Conservation (phyloP, 352 stramenopile genomes). For the Pseudoperonospora humuli region DNA sequence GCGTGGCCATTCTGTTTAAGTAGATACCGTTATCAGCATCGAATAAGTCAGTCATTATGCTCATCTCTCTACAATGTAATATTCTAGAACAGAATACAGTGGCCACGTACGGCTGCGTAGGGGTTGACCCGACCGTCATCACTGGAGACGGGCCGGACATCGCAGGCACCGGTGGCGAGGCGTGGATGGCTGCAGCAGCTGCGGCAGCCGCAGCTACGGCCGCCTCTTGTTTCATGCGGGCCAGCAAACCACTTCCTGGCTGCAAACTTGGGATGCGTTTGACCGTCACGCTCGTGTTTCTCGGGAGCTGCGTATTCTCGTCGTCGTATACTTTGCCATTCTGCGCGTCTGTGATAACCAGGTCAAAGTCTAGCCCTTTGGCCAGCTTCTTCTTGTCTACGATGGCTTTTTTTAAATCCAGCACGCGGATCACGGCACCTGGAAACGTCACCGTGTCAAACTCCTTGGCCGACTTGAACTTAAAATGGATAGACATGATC, state of each 20-base stretch:
- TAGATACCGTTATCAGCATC: not conserved
- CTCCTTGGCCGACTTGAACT: slow-evolving; percentile 88
- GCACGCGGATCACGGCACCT: slow-evolving; percentile 76
- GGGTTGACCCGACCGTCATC: slow-evolving; percentile 18
- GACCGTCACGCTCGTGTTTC: slow-evolving; percentile 89
- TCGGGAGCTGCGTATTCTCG: slow-evolving; percentile 82
- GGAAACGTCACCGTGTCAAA: slow-evolving; percentile 85
- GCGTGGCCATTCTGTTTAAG: slow-evolving; percentile 21
- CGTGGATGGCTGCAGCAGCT: slow-evolving; percentile 30
- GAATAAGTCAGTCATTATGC: slow-evolving; percentile 9
- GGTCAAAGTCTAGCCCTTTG: slow-evolving; percentile 88
- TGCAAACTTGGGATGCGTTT: slow-evolving; percentile 85
- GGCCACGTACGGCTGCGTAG: slow-evolving; percentile 35
- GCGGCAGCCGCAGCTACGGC: slow-evolving; percentile 45
- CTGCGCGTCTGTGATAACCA: slow-evolving; percentile 88
- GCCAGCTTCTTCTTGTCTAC: slow-evolving; percentile 90
- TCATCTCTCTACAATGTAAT: slow-evolving; percentile 4
- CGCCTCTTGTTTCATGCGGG: slow-evolving; percentile 82
- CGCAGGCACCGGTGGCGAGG: slow-evolving; percentile 33
- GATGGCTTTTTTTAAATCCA: slow-evolving; percentile 90
- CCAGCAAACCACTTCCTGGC: slow-evolving; percentile 62
- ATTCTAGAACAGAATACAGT: slow-evolving; percentile 1
- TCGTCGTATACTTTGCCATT: slow-evolving; percentile 89
- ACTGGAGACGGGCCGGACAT: slow-evolving; percentile 33
- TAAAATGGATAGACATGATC: slow-evolving; percentile 87